Conservation (phyloP, 306 rosid species). For the Trifolium fragiferum region DNA sequence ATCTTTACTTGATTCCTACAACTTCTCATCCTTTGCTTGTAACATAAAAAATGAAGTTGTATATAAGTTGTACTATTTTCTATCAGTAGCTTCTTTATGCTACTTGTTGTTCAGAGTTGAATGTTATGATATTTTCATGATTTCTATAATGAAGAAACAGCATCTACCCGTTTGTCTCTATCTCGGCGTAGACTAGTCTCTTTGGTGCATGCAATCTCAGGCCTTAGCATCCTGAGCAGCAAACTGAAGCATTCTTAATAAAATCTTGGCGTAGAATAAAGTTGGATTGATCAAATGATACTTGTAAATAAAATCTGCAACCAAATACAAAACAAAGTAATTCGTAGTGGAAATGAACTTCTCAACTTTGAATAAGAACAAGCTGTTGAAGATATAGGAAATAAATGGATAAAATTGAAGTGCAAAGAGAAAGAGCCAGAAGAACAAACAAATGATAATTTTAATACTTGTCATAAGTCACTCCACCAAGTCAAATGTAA, state of each 20-base stretch:
- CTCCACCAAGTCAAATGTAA: conserved; percentile 72
- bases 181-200: too few species aligned
- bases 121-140: too few species aligned
- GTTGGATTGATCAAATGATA: too few species aligned
- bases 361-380: conserved; percentile 77
- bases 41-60: not conserved
- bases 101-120: not conserved
- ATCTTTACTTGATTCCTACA: conserved; percentile 19
- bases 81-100: not conserved
- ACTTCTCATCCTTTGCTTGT: not conserved
- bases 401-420: conserved; percentile 21
- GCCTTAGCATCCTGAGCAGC: too few species aligned
- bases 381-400: conserved; percentile 56
- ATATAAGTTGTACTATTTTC: not conserved
- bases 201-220: too few species aligned
- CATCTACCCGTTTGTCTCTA: too few species aligned
- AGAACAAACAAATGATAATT: conserved; percentile 21
- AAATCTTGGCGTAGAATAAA: too few species aligned
- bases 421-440: conserved; percentile 22
- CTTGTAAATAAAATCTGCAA: too few species aligned
- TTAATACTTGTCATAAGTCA: conserved; percentile 69
- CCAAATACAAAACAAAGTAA: too few species aligned
- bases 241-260: too few species aligned
- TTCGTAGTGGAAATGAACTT: conserved; percentile 46
- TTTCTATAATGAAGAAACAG: too few species aligned